Conservation (phyloP, 164 flowering plant genomes). For the Vitis riparia region DNA sequence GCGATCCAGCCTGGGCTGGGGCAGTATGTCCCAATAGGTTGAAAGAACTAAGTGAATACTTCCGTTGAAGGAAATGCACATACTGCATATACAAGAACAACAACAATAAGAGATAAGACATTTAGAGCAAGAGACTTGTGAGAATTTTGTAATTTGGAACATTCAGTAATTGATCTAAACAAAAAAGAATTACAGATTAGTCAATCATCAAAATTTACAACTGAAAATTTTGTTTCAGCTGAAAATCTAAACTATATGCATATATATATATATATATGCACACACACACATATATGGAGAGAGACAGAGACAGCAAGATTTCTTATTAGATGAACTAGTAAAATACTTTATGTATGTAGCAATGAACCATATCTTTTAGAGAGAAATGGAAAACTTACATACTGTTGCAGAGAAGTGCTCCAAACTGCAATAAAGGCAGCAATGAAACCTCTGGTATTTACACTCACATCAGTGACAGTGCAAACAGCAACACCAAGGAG, state of each 20-base stretch:
- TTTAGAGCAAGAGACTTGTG: too few relatives aligned
- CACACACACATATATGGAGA: background rate
- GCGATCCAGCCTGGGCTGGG: conserved; percentile 79
- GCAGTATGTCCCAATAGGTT: conserved; percentile 90
- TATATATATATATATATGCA: background rate
- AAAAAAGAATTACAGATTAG: too few relatives aligned
- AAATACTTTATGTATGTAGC: too few relatives aligned
- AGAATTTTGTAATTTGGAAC: too few relatives aligned
- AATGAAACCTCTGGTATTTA: conserved; percentile 56
- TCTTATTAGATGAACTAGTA: too few relatives aligned
- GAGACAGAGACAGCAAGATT: too few relatives aligned
- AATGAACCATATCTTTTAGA: background rate
- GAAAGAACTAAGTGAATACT: conserved; percentile 80
- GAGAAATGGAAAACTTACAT: conserved; percentile 40
- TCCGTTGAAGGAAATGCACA: conserved; percentile 78
- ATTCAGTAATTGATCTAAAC: too few relatives aligned
- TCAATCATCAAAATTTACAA: too few relatives aligned
- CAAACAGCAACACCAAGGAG: conserved; percentile 71
- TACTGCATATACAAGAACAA: conserved; percentile 42
- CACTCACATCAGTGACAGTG: conserved; percentile 73
- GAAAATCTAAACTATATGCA: background rate
- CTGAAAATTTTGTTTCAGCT: too few relatives aligned
- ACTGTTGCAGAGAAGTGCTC: conserved; percentile 70
- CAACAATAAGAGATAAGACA: too few relatives aligned
- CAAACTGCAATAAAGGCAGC: conserved; percentile 73